Evolutionary conservation across 371 early-diverging fungal genomes (phyloP).

Genomic region (Apophysomyces sp.): DNA sequence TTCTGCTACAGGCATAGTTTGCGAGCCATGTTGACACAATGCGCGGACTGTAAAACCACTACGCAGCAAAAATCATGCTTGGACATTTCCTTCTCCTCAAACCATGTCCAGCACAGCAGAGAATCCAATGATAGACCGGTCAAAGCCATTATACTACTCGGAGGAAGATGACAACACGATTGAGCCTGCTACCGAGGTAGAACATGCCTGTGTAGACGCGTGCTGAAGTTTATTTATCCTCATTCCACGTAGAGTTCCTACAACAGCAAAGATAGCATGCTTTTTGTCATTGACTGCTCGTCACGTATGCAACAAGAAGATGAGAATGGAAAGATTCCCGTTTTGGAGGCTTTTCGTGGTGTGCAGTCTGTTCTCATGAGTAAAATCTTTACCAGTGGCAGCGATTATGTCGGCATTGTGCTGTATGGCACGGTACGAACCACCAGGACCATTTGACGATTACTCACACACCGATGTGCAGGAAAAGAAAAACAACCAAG

Average conservation of each 20-base stretch:
- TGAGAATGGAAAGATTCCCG: conserved; percentile 44
- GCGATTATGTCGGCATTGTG: conserved; percentile 63
- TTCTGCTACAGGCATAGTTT: too few species aligned
- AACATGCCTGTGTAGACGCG: background rate
- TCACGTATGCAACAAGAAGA: conserved; percentile 51
- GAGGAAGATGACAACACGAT: background rate
- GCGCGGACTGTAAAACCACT: too few species aligned
- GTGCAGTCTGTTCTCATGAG: conserved; percentile 45
- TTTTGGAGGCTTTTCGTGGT: conserved; percentile 48
- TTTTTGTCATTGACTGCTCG: conserved; percentile 69
- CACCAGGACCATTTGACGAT: background rate
- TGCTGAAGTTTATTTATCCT: background rate
- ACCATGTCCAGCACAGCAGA: background rate
- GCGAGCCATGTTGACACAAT: too few species aligned
- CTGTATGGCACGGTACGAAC: conserved; percentile 61
- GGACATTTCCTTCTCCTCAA: too few species aligned
- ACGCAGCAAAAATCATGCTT: background rate
- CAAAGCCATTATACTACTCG: background rate
- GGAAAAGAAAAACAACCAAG: conserved; percentile 41
- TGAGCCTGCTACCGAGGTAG: background rate
- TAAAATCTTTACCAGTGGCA: conserved; percentile 58
- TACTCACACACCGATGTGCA: conserved; percentile 5
- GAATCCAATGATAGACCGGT: background rate
- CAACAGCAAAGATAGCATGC: conserved; percentile 50
- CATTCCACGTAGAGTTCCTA: background rate